Evolutionary conservation across 768 basidiomycete species (phyloP).

Genomic region (Roridomyces roridus): DNA sequence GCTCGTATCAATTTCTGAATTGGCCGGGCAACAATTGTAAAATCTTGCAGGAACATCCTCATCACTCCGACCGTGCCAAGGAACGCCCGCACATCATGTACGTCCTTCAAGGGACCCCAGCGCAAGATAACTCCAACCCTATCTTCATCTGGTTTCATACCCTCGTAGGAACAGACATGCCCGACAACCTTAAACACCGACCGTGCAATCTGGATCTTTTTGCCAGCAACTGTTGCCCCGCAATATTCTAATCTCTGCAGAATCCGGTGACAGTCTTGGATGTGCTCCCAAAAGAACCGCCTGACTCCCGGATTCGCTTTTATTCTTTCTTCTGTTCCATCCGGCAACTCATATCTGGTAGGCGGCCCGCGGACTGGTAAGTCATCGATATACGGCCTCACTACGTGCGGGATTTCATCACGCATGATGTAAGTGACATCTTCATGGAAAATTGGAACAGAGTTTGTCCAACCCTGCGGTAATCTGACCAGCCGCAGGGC

Average conservation of each 20-base stretch:
- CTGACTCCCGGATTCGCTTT: not conserved
- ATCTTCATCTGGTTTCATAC: conserved; percentile 5
- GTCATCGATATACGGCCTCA: conserved; percentile 18
- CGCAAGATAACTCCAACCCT: not conserved
- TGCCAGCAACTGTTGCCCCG: not conserved
- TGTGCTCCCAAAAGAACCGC: not conserved
- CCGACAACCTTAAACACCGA: not conserved
- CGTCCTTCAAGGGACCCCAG: not conserved
- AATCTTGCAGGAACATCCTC: conserved; percentile 4
- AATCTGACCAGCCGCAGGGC: conserved; percentile 25
- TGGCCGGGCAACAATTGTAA: not conserved
- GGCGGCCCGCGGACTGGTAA: not conserved
- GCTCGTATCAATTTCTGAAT: not conserved
- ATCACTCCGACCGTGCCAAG: not conserved
- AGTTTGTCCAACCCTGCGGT: conserved; percentile 38
- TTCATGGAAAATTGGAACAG: too few relatives aligned
- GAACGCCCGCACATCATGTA: not conserved
- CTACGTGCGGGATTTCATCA: conserved; percentile 5
- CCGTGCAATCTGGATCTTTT: not conserved
- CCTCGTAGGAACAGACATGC: conserved; percentile 1
- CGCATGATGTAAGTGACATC: not conserved
- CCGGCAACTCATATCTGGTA: too few relatives aligned
- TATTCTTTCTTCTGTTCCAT: not conserved
- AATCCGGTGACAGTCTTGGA: not conserved
- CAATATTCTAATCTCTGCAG: too few relatives aligned